Evolutionary conservation across 768 basidiomycete genomes (phyloP).

Genomic region (Podaxis carcinomalis): DNA sequence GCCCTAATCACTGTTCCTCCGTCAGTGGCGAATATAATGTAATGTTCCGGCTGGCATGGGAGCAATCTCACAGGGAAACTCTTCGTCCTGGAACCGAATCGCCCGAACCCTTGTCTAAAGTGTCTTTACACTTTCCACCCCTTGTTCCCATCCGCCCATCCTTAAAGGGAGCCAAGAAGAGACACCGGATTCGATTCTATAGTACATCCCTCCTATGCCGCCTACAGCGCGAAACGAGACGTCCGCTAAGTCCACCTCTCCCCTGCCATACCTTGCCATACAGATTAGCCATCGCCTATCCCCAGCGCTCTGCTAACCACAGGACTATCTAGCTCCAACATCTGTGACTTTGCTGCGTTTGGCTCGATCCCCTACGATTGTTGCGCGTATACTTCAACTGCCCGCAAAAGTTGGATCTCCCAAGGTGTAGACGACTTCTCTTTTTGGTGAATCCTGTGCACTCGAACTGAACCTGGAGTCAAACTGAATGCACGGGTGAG

Average conservation of each 20-base stretch:
- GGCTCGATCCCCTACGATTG: slow-evolving; percentile 38
- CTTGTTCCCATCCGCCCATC: slow-evolving; percentile 44
- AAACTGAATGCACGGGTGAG: slow-evolving; percentile 52
- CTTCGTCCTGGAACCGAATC: slow-evolving; percentile 47
- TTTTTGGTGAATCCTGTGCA: slow-evolving; percentile 6
- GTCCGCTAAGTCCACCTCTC: slow-evolving; percentile 2
- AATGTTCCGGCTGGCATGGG: slow-evolving; percentile 68
- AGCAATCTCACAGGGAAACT: slow-evolving; percentile 55
- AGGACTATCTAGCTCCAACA: slow-evolving; percentile 68
- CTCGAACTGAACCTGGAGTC: slow-evolving; percentile 8
- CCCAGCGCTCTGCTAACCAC: slow-evolving; percentile 41
- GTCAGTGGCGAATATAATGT: neutral
- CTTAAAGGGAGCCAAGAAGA: slow-evolving; percentile 19
- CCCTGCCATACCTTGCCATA: slow-evolving; percentile 11
- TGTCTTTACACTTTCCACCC: slow-evolving; percentile 55
- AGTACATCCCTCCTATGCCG: neutral
- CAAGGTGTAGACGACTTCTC: slow-evolving; percentile 42
- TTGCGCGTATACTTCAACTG: slow-evolving; percentile 48
- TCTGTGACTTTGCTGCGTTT: slow-evolving; percentile 59
- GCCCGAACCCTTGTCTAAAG: slow-evolving; percentile 61
- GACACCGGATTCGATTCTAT: neutral
- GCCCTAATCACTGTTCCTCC: slow-evolving; percentile 34
- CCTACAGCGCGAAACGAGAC: neutral
- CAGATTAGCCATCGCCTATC: slow-evolving; percentile 37
- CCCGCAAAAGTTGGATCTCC: slow-evolving; percentile 28